Base-by-base conservation (phyloP, 176 grass and related monocot species). In the Ensete ventricosum region DNA sequence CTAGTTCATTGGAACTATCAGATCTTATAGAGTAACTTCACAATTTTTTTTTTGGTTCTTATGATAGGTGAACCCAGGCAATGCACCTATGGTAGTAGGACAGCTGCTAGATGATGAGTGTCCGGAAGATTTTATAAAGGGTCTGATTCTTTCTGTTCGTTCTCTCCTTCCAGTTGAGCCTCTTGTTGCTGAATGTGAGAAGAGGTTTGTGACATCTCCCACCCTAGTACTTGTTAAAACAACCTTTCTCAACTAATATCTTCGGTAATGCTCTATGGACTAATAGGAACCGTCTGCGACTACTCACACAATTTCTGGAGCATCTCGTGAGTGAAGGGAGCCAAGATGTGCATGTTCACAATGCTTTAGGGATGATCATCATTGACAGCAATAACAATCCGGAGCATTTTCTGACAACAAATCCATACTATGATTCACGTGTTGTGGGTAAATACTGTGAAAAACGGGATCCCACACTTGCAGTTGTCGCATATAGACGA, bases 61-160 rank as follows among this genome's bases (percentile, higher is more conserved):
- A 24, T 22, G 51, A 67, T 81, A 94, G 95, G 95, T 99, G 58
- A 99, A 99, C 69, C 95, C 95, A 80, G 82, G 82, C 10, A 99
- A 99, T 85, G 91, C 95, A 57, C 91, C 95, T 0, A 89, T 94
- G 85, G 95, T 94, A 51, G 88, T 94, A 19, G 96, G 96, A 14
- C 91, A 98, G 74, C 86, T 98, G 3, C 84, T 93, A 16, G 95
- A 98, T 84, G 95, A 94, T 68, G 95, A 91, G 14, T 98, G 95
- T 69, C 95, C 95, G 8, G 95, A 98, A 93, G 95, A 98, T 87
- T 98, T 98, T 48, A 98, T 98, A 14, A 98, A 98, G 76, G 90
- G 95, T 50, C 86, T 98, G 73, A 98, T 98, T 83, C 82, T 98
- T 66, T 98, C 90, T 78, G 95, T 94, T 27, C 90, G 90, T 57